Evolutionary conservation across 2,329 filamentous ascomycete species (phyloP).

Genomic region (Zymoseptoria brevis): DNA sequence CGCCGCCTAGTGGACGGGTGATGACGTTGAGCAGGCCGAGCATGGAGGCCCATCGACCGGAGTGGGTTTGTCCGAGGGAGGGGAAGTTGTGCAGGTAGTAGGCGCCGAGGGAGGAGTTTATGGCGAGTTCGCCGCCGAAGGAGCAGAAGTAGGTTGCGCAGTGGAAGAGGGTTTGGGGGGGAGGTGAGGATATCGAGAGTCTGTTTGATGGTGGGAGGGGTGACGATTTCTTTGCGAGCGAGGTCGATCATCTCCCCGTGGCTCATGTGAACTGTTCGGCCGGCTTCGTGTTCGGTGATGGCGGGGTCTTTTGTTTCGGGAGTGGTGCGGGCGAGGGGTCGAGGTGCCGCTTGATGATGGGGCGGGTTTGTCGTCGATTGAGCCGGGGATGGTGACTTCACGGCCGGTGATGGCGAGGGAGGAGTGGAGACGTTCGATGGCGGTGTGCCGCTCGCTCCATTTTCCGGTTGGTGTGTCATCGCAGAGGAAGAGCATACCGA

Average conservation of each 20-base stretch:
- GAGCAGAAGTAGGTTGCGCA: slow-evolving; percentile 51
- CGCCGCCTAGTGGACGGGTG: slow-evolving; percentile 48
- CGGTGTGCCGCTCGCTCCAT: slow-evolving; percentile 63
- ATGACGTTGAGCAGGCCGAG: slow-evolving; percentile 66
- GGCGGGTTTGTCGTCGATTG: slow-evolving; percentile 13
- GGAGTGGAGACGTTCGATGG: slow-evolving; percentile 45
- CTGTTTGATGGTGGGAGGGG: slow-evolving; percentile 54
- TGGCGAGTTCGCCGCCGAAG: slow-evolving; percentile 52
- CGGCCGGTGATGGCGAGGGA: slow-evolving; percentile 41
- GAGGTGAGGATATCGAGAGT: slow-evolving; percentile 55
- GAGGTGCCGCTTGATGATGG: slow-evolving; percentile 13
- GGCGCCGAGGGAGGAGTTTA: slow-evolving; percentile 52
- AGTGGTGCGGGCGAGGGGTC: slow-evolving; percentile 22
- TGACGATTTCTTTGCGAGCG: slow-evolving; percentile 52
- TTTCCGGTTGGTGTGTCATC: slow-evolving; percentile 72
- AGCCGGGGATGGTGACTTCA: slow-evolving; percentile 43
- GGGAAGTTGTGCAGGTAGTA: slow-evolving; percentile 53
- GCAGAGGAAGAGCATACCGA: slow-evolving; percentile 64
- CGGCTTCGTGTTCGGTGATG: slow-evolving; percentile 33
- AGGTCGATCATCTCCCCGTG: slow-evolving; percentile 48
- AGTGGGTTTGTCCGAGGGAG: slow-evolving; percentile 22
- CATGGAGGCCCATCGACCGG: slow-evolving; percentile 59
- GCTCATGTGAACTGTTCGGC: slow-evolving; percentile 48
- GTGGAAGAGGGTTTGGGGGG: slow-evolving; percentile 46
- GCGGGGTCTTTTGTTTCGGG: slow-evolving; percentile 13